These are phyloP conservation scores for Coemansia umbellata DNA, from an alignment of 192 early-diverging fungal species.

Conservation along the genomic window DNA sequence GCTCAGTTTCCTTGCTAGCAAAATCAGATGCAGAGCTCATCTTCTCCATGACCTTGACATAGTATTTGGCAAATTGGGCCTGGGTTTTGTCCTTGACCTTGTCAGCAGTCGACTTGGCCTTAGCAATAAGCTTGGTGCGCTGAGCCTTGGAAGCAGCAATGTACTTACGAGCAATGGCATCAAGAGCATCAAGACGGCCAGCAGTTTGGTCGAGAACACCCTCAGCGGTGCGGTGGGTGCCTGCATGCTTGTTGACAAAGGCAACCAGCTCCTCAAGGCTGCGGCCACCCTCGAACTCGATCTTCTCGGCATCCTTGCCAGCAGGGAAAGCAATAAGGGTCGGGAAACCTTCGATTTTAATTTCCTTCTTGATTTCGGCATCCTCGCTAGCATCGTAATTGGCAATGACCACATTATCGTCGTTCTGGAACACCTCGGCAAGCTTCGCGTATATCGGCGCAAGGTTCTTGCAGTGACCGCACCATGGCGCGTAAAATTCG, in stretches of 20 bases:
- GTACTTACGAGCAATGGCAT: conserved; percentile 57
- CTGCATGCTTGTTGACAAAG: conserved; percentile 83
- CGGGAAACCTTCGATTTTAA: conserved; percentile 77
- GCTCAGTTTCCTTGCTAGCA: conserved; percentile 71
- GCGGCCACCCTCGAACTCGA: conserved; percentile 72
- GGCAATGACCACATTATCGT: conserved; percentile 79
- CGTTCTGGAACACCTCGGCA: conserved; percentile 71
- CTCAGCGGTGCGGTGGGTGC: conserved; percentile 67
- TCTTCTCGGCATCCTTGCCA: conserved; percentile 56
- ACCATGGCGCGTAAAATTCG: conserved; percentile 93
- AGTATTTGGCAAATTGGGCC: conserved; percentile 71
- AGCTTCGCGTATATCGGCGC: conserved; percentile 92
- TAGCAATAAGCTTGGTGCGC: conserved; percentile 47
- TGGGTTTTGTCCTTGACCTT: conserved; percentile 46
- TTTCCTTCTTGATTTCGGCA: conserved; percentile 58
- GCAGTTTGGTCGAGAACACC: conserved; percentile 65
- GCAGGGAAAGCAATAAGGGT: conserved; percentile 84
- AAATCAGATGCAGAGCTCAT: conserved; percentile 65
- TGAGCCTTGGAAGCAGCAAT: conserved; percentile 50
- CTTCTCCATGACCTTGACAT: conserved; percentile 91
- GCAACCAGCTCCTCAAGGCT: conserved; percentile 66
- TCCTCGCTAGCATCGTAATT: conserved; percentile 82
- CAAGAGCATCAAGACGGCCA: conserved; percentile 35
- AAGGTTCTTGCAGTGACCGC: conserved; percentile 78
- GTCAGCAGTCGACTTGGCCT: conserved; percentile 46